Conservation (phyloP, 208 protist species). For the Acanthamoeba quina region DNA sequence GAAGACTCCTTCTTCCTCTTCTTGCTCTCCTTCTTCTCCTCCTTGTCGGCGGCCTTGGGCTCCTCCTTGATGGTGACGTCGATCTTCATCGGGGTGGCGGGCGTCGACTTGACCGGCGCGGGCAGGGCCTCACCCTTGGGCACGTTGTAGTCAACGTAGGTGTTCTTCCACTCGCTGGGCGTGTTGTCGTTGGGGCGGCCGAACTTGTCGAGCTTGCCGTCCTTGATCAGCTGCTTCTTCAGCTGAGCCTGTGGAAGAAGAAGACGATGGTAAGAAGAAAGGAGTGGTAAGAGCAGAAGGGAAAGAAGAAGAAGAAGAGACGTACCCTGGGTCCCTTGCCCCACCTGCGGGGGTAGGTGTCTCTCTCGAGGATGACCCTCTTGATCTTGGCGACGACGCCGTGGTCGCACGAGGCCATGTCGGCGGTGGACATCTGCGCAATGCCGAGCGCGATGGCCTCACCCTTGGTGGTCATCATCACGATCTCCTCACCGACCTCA, state of each 20-base stretch:
- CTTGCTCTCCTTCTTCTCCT: neutral
- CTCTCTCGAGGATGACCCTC: constrained; percentile 99
- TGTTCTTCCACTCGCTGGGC: constrained; percentile 94
- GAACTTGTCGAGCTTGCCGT: constrained; percentile 98
- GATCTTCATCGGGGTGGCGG: neutral
- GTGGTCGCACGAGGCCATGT: constrained; percentile 97
- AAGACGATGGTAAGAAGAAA: neutral
- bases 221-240: constrained; percentile 98
- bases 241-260: constrained; percentile 90
- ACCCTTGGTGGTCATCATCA: constrained; percentile 99
- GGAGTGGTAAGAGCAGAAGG: neutral
- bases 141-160: constrained; percentile 94
- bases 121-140: neutral
- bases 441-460: constrained; percentile 99
- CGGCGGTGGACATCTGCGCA: constrained; percentile 98
- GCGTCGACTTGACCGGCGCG: neutral
- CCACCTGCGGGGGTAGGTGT: constrained; percentile 99
- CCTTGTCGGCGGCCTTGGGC: neutral
- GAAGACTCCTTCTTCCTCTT: neutral
- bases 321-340: constrained; percentile 94
- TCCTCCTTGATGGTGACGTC: constrained; percentile 4
- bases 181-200: constrained; percentile 98
- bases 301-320: no score
- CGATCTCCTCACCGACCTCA: constrained; percentile 97
- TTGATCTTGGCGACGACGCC: constrained; percentile 98